phyloP scores from a whole-genome alignment of 306 rosid species.

The Ochetophila trinervis region DNA sequence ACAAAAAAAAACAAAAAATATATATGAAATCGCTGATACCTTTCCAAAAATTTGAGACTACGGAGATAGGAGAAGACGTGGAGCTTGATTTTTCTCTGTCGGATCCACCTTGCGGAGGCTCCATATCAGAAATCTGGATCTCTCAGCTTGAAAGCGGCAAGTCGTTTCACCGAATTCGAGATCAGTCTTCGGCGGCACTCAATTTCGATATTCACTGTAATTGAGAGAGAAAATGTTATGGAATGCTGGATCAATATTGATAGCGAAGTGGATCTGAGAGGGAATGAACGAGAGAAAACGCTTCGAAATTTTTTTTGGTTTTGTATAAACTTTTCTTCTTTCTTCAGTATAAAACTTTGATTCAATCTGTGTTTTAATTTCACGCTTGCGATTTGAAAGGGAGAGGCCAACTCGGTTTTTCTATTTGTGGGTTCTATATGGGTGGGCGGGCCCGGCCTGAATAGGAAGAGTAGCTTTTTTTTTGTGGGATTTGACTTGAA shows the following conservation, averaged over 20 bases:
- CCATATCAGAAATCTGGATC: constrained; percentile 42
- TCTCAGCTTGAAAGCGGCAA: neutral
- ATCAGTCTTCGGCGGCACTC: neutral
- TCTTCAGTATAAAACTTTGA: too few relatives aligned
- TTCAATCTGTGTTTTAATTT: neutral
- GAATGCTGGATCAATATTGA: too few relatives aligned
- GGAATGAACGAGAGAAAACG: too few relatives aligned
- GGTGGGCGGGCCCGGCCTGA: too few relatives aligned
- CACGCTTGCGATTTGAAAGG: neutral
- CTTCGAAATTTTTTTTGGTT: too few relatives aligned
- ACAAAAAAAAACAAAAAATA: neutral
- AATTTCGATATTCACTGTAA: too few relatives aligned
- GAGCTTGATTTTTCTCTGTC: constrained; percentile 66
- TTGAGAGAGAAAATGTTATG: too few relatives aligned
- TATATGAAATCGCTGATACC: constrained; percentile 40
- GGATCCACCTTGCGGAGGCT: constrained; percentile 63
- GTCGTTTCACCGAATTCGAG: neutral
- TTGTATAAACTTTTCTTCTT: too few relatives aligned
- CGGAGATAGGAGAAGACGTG: constrained; percentile 70
- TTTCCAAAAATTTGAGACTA: constrained; percentile 81
- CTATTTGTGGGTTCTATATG: too few relatives aligned
- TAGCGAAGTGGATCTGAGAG: too few relatives aligned
- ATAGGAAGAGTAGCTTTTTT: too few relatives aligned
- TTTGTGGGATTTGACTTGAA: too few relatives aligned
- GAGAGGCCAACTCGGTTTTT: neutral